Base-by-base conservation (phyloP, 2,329 filamentous ascomycete genomes). In the Scedosporium minutisporum region DNA sequence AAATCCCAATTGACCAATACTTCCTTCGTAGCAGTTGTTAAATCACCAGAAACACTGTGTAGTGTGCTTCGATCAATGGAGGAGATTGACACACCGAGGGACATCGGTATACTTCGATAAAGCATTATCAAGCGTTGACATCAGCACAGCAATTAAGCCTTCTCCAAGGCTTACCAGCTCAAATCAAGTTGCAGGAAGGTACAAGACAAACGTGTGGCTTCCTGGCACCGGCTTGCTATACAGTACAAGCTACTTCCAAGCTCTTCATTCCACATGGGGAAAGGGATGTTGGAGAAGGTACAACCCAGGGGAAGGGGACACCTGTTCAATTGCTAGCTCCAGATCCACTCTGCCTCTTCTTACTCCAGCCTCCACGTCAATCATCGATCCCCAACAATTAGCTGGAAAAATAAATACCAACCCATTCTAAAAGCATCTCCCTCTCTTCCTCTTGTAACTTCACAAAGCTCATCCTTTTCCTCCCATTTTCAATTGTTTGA, bases 241-340 rank as follows among this genome's bases (percentile, higher is more conserved):
- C n/a, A 38, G 33, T 38, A 38, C 33, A 38, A 12, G 33, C 33
- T 38, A 38, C 33, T 38, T 38, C 18, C 51, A 23, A 14, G 18
- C 18, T 25, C 51, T 23, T 7, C 51, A 46, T 61, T 29, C 59
- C 59, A 16, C 18, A 61, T 61, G 59, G 59, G 59, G 59, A 33
- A 61, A 51, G 18, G 42, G 14, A 29, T 46, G n/a, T 29, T 42
- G 58, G 21, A 44, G 58, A 44, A 18, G 59, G 59, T n/a, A 29
- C 21, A 41, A 25, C 38, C 42, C 5, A 44, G 23, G 6, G n/a
- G 29, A 74, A 76, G 69, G 72, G 75, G 75, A 77, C 75, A 77
- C 75, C 76, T 77, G 75, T 77, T 76, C 75, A 75, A 73, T 76
- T 76, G 67, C 66, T 66, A 68, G 66, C 64, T 66, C 65, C 65